Evolutionary conservation across 306 rosid genomes (phyloP).

Genomic region (Citrullus amarus): DNA sequence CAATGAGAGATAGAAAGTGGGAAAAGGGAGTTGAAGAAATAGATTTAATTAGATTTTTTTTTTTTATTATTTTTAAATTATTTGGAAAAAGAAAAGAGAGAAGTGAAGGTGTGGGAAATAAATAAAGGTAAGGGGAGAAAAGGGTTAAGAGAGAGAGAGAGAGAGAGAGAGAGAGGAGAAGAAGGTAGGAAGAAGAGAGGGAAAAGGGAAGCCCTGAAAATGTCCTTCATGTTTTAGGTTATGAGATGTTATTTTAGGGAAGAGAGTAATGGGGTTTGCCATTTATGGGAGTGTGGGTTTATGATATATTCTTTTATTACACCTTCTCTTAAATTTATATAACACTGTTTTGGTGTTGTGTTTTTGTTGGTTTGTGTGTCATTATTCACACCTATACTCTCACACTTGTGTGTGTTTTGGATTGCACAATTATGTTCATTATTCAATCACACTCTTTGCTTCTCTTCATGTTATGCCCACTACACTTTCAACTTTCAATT

Average conservation of each 20-base stretch:
- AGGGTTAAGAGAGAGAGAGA: not conserved
- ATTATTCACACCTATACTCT: not conserved
- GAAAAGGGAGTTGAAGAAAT: not conserved
- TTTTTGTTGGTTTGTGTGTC: not conserved
- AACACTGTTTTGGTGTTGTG: not conserved
- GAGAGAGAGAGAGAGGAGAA: not conserved
- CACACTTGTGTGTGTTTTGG: not conserved
- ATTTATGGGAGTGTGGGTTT: not conserved
- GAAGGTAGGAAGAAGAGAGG: not conserved
- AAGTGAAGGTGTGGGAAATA: not conserved
- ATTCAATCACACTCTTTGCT: too few relatives aligned
- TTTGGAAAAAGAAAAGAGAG: too few relatives aligned
- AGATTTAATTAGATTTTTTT: too few relatives aligned
- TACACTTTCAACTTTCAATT: too few relatives aligned
- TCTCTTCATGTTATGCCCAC: too few relatives aligned
- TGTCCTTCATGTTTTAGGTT: conserved; percentile 43
- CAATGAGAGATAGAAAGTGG: not conserved
- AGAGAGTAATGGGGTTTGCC: conserved; percentile 5
- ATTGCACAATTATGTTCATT: not conserved
- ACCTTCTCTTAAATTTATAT: not conserved
- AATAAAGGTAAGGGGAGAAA: not conserved
- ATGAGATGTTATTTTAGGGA: conserved; percentile 42
- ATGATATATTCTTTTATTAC: not conserved
- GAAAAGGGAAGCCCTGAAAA: conserved; percentile 1
- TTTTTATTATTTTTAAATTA: too few relatives aligned